phyloP scores from a whole-genome alignment of 2,329 filamentous ascomycete genomes.

The Claviceps fusiformis region DNA sequence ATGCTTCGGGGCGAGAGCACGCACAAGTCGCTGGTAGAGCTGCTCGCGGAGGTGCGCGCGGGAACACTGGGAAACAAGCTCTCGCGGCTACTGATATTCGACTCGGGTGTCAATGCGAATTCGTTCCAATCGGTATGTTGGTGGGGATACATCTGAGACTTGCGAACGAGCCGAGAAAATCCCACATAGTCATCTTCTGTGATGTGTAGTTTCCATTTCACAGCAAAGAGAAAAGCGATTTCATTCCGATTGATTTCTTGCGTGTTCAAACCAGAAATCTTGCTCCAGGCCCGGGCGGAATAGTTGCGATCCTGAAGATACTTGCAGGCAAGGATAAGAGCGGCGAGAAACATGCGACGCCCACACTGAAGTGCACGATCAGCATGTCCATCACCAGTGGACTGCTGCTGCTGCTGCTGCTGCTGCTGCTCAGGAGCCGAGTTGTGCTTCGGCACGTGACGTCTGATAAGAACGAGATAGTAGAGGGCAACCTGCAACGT shows the following conservation, averaged over 20 bases:
- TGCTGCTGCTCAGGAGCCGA: slow-evolving; percentile 68
- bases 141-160: slow-evolving; percentile 21
- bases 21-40: slow-evolving; percentile 18
- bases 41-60: slow-evolving; percentile 10
- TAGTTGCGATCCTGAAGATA: slow-evolving; percentile 97
- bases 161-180: slow-evolving; percentile 87
- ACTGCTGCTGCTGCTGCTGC: too few relatives aligned
- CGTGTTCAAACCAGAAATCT: slow-evolving; percentile 92
- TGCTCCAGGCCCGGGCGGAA: slow-evolving; percentile 94
- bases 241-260: slow-evolving; percentile 96
- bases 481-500: slow-evolving; percentile 94
- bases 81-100: slow-evolving; percentile 45
- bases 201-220: slow-evolving; percentile 92
- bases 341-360: slow-evolving; percentile 91
- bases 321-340: slow-evolving; percentile 91
- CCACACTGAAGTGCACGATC: slow-evolving; percentile 83
- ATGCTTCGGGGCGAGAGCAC: slow-evolving; percentile 29
- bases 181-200: slow-evolving; percentile 77
- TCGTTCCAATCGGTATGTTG: slow-evolving; percentile 44
- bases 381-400: slow-evolving; percentile 50
- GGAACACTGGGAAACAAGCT: slow-evolving; percentile 29
- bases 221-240: slow-evolving; percentile 75
- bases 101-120: slow-evolving; percentile 42
- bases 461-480: slow-evolving; percentile 88
- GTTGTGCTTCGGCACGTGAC: slow-evolving; percentile 69